Conservation (phyloP, 768 basidiomycete genomes). For the Boletus eberwhitei region DNA sequence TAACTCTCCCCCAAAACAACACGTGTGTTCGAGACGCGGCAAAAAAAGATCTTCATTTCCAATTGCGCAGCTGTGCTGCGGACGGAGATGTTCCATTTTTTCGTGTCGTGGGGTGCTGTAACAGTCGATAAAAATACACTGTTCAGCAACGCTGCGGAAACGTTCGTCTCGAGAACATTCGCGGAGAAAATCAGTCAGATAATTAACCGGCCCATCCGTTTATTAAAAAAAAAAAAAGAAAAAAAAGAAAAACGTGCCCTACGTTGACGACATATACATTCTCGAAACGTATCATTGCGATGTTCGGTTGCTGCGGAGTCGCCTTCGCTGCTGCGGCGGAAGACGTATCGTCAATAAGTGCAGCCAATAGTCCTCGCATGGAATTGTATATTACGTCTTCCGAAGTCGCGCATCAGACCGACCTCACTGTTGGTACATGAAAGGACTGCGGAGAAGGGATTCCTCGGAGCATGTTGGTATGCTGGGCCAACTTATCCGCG, state of each 20-base stretch:
- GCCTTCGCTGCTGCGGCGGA: neutral
- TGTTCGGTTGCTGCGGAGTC: neutral
- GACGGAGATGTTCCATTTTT: neutral
- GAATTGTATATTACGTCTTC: neutral
- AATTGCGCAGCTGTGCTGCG: neutral
- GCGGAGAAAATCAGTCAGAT: no score
- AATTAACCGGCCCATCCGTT: no score
- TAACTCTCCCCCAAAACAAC: neutral
- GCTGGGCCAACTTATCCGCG: neutral
- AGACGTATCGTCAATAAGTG: neutral
- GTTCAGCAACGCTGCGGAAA: neutral
- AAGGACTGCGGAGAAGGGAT: constrained; percentile 6
- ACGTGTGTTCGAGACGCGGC: neutral
- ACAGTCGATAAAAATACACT: neutral
- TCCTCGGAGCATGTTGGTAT: neutral
- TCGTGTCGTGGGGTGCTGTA: neutral
- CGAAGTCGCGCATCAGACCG: neutral
- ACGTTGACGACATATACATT: neutral
- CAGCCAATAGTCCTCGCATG: neutral
- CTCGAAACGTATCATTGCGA: neutral
- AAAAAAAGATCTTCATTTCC: neutral
- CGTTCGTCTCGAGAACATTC: neutral
- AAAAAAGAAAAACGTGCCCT: no score
- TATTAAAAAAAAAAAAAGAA: no score
- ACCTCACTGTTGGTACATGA: neutral